phyloP scores from a whole-genome alignment of 768 basidiomycete genomes.

The Multifurca ochricompacta region DNA sequence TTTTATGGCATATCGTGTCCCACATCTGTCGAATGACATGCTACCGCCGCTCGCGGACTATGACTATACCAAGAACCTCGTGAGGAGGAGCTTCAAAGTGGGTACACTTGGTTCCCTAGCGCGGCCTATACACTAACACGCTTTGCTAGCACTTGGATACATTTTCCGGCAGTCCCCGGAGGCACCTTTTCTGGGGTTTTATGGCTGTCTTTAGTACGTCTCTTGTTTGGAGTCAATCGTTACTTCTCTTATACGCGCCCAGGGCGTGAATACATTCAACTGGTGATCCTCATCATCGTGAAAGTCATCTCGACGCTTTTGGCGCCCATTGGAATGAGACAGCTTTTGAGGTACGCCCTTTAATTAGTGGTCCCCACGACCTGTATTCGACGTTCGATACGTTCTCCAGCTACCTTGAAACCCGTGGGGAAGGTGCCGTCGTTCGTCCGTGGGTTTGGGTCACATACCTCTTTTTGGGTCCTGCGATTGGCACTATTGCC shows the following conservation, averaged over 20 bases:
- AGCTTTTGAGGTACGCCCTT: conserved; percentile 26
- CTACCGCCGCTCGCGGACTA: conserved; percentile 46
- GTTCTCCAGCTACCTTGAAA: conserved; percentile 48
- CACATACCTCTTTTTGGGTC: conserved; percentile 40
- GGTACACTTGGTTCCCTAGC: conserved; percentile 2
- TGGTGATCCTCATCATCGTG: conserved; percentile 6
- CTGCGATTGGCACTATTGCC: conserved; percentile 34
- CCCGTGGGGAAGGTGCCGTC: conserved; percentile 36
- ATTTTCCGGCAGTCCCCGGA: conserved; percentile 19
- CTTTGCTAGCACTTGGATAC: conserved; percentile 24
- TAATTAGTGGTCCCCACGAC: neutral
- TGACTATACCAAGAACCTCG: conserved; percentile 31
- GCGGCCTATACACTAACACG: neutral
- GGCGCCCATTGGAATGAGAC: conserved; percentile 28
- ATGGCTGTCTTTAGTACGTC: conserved; percentile 22
- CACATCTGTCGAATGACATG: conserved; percentile 36
- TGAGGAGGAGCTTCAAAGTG: conserved; percentile 29
- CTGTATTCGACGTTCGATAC: neutral
- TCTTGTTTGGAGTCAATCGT: no score
- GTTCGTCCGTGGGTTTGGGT: conserved; percentile 71
- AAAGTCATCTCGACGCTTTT: conserved; percentile 22
- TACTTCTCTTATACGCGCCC: neutral
- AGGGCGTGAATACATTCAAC: conserved; percentile 16
- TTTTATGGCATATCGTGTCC: conserved; percentile 34
- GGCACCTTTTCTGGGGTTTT: conserved; percentile 26